Percentiles rank a stretch among this genome's conserved stretches.
Evolutionary conservation across 2,329 filamentous ascomycete genomes (phyloP).

Genomic region (Trichoderma afroharzianum): DNA sequence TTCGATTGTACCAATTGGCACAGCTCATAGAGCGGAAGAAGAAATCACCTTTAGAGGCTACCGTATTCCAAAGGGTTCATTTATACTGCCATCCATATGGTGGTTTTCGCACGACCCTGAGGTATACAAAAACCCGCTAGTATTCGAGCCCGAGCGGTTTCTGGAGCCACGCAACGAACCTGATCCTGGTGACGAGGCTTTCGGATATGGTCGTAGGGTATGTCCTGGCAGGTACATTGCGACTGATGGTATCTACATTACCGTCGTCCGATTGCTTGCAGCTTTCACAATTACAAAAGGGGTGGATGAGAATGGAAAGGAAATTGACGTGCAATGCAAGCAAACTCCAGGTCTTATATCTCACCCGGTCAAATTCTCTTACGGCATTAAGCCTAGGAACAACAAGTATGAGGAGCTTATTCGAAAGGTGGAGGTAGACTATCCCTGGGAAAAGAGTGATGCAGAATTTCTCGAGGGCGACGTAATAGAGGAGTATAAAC

Average conservation of each 20-base stretch:
- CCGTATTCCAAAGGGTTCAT: slow-evolving; percentile 9
- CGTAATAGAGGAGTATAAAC: not conserved
- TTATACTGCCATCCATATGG: not conserved
- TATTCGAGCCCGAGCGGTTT: slow-evolving; percentile 30
- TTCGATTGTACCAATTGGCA: not conserved
- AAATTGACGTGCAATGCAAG: not conserved
- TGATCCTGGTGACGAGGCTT: not conserved
- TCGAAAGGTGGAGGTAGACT: not conserved
- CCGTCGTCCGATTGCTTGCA: not conserved
- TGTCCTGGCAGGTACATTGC: slow-evolving; percentile 9
- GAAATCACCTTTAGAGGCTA: not conserved
- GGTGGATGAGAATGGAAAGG: not conserved
- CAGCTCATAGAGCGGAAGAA: not conserved
- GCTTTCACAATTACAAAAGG: slow-evolving; percentile 8
- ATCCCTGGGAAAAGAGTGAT: not conserved
- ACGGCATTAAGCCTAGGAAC: not conserved
- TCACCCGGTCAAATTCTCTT: not conserved
- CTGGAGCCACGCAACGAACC: slow-evolving; percentile 25
- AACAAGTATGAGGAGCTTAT: not conserved
- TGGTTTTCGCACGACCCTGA: slow-evolving; percentile 9
- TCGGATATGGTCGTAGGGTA: slow-evolving; percentile 13
- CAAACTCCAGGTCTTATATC: not conserved
- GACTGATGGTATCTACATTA: not conserved
- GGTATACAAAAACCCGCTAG: slow-evolving; percentile 38
- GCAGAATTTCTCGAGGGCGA: not conserved